Base-by-base conservation (phyloP, 148 eudicot genomes). In the Rhododendron kiyosumense region DNA sequence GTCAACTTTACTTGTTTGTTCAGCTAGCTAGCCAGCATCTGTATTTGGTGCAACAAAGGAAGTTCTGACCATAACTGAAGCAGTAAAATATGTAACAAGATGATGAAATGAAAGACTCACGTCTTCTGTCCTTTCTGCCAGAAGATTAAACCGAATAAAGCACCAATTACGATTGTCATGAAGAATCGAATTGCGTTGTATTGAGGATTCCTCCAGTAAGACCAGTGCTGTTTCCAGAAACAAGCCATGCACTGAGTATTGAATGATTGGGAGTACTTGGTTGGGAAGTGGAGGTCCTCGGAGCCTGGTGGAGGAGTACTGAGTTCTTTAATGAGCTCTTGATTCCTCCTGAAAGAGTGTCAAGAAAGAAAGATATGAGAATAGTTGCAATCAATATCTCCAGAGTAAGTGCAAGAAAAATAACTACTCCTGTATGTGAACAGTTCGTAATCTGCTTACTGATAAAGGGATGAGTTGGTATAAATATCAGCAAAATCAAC, bases 401-500 rank as follows among this genome's bases (percentile, higher is more conserved):
- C 38, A 71, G 20, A 30, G 41, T 14, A 14, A 71, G 18, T 30
- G 38, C 75, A 28, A 28, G 75, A 69, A 69, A 69, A 26, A 22
- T 28, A 69, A 28, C 36, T 12, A 63, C 73, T 67, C 73, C 15
- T 59, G 28, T 71, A 71, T 71, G 34, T 13, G 7, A 32, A 71
- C 13, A 32, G 38, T 26, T 13, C 38, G 5, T 13, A 32, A 43
- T 83, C 71, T 63, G 83, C 93, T 83, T 89, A 93, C 97, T 73
- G 85, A 85, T 91, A 91, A 77, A 93, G 89, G 5, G 89, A 45
- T 22, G 95, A 94, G 49, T 86, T 94, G 34, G 83, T 85, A 85
- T 91, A 94, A 65, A 91, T 63, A 26, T 92, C 87, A 30, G 93
- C 93, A 90, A 93, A 94, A 83, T 94, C 94, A 17, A 93, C 84